These are phyloP conservation scores for Xylaria sp. DNA, from an alignment of 2,329 filamentous ascomycete genomes.

Conservation along the genomic window DNA sequence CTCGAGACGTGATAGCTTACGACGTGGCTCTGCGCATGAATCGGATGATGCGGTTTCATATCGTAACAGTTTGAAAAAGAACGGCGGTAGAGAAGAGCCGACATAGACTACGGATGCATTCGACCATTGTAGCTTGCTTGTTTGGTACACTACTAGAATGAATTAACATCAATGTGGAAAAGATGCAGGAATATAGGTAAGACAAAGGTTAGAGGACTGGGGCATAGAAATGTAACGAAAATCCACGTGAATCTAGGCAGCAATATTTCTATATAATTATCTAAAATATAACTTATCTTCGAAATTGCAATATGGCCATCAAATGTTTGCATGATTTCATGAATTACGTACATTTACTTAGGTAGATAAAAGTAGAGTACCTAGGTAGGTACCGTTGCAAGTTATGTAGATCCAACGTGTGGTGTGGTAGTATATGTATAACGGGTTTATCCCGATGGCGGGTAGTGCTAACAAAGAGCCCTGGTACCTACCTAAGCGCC, in stretches of 20 bases:
- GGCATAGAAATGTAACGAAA: not conserved
- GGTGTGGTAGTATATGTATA: not conserved
- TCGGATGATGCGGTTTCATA: constrained; percentile 47
- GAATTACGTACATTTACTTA: not conserved
- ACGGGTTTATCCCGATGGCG: not conserved
- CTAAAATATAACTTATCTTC: not conserved
- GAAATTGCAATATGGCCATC: not conserved
- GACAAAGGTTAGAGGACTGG: not conserved
- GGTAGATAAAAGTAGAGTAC: too few species aligned
- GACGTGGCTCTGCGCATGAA: constrained; percentile 53
- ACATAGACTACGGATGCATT: constrained; percentile 4
- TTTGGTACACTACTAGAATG: not conserved
- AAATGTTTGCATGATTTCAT: not conserved
- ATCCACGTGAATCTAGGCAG: not conserved
- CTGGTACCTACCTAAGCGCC: not conserved
- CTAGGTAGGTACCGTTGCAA: too few species aligned
- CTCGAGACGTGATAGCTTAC: constrained; percentile 56
- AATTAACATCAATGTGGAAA: not conserved
- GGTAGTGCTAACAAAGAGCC: too few species aligned
- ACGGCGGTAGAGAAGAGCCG: constrained; percentile 38
- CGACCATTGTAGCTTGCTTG: not conserved
- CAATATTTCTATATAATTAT: not conserved
- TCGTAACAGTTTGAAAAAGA: constrained; percentile 37
- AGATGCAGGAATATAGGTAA: not conserved
- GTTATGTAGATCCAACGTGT: too few species aligned